Evolutionary conservation across 768 basidiomycete species (phyloP), one percentile per base, ranked within the genome.

Genomic region (Mycena vitilis): DNA sequence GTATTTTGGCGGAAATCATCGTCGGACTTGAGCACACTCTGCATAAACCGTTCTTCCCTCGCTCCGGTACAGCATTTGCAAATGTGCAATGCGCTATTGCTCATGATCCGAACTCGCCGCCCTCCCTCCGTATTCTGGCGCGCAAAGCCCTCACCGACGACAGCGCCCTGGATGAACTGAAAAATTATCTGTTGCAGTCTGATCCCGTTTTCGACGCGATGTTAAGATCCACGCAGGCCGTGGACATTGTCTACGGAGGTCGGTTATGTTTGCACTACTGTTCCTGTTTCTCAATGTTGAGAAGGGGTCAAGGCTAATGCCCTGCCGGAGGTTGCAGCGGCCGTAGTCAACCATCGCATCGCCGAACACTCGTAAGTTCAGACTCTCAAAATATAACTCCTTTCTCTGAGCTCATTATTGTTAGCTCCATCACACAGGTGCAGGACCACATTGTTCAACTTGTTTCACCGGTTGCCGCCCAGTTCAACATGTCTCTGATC

Each of bases 141-240:
- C 77, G 78, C 55, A 69, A 67, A 51, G 72, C 80, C 15, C 78
- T 85, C 53, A 51, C 76, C 10, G 65, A 73, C 23, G 81, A 86
- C 42, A 69, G 71, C 37, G 78, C 81, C 1, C 78, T 89, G 22
- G 75, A 74, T 40, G 75, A 77, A 38, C 80, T 86, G 20, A 83
- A 86, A 52, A 65, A 75, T n/a, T 76, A 79, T 38, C 71, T 79
- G 40, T 69, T 77, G 30, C 20, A 25, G 64, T 69, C 57, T 36
- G 75, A 57, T 68, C 73, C 1, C 40, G n/a, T 22, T 69, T 76
- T 63, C 75, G 74, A 47, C 77, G 75, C 53, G 67, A 80, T 38
- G 74, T 81, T 22, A 75, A 60, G 81, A 38, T 88, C 88, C n/a
- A 88, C 88, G 7, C 87, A 89, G 76, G 88, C 89, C 4, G 82